Evolutionary conservation across 768 basidiomycete species (phyloP), one percentile per base, ranked within the genome.

Genomic region (Basidioascus undulatus): DNA sequence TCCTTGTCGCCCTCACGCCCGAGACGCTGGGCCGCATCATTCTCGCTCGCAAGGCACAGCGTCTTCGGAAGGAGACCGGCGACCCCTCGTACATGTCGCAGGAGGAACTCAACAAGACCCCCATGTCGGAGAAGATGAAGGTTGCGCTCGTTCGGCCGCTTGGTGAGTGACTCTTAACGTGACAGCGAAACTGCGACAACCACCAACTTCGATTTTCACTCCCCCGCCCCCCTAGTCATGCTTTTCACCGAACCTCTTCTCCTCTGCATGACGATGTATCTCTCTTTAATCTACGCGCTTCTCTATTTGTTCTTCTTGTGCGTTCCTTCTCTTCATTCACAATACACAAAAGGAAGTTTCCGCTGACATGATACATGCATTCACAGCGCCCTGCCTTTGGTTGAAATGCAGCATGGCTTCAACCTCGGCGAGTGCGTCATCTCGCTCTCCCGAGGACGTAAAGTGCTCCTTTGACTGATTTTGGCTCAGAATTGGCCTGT

Each of bases 21-120:
- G 56, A 57, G 40, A 55, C 55, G 4, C 47, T 49, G 24, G 50
- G 50, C 1, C 48, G 52, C 12, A 50, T 53, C 37, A 44, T 57
- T 18, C 47, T 58, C n/a, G 39, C 41, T 13, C 34, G 42, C n/a
- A 40, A 48, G 42, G 55, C 55, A 12, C 37, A 40, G 6, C 41
- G 43, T 15, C 48, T 56, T 13, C 46, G 52, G 39, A 53, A 54
- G 44, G 48, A 52, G 33, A 45, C 51, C 32, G 46, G 48, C 20
- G 48, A 49, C 31, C 37, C 41, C 32, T 16, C 28, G 13, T 23
- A 24, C 12, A 11, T 35, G 4, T 27, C 44, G 34, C 39, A 43
- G 21, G 39, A 43, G 30, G 42, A 43, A 32, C 40, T 49, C 32
- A 44, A 50, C 40, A 28, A 44, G 23, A 39, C 42, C 21, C 41